A percentile compares a stretch with the other conserved stretches of the same genome.
These are phyloP conservation scores for Diaporthe citri DNA, from an alignment of 2,329 filamentous ascomycete species.

Conservation along the genomic window DNA sequence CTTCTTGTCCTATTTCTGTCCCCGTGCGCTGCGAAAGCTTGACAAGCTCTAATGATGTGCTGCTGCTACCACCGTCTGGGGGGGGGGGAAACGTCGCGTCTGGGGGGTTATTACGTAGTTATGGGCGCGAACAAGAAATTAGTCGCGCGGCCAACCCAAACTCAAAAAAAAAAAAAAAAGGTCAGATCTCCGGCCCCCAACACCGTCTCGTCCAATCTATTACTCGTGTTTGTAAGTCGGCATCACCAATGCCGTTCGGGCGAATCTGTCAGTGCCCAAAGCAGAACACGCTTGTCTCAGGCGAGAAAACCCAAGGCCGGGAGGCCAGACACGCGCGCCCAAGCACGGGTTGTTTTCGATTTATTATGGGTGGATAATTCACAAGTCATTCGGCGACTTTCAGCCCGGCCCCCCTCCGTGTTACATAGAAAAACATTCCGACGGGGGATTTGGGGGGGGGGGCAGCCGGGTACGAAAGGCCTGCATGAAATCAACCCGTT, in stretches of 20 bases:
- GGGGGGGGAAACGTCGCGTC: not conserved
- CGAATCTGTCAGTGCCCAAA: conserved; percentile 2
- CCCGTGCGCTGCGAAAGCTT: conserved; percentile 16
- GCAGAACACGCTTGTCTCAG: not conserved
- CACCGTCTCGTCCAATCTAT: not conserved
- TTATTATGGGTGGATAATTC: not conserved
- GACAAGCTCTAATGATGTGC: not conserved
- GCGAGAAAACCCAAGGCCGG: not conserved
- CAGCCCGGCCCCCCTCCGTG: not conserved
- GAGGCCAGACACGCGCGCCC: not conserved
- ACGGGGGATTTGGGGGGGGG: not conserved
- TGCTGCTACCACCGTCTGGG: not conserved
- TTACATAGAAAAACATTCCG: not conserved
- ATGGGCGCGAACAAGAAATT: conserved; percentile 3
- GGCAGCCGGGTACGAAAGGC: not conserved
- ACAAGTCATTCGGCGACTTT: conserved; percentile 4
- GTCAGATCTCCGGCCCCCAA: conserved; percentile 21
- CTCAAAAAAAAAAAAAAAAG: not conserved
- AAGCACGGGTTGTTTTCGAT: conserved; percentile 16
- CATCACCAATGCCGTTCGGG: not conserved
- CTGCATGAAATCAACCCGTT: conserved; percentile 24
- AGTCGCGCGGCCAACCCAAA: conserved; percentile 4
- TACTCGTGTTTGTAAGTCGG: not conserved
- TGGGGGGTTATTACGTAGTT: not conserved
- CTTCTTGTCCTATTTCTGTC: not conserved